These are phyloP conservation scores for Termitomyces sp. DNA, from an alignment of 768 basidiomycete species.

Conservation along the genomic window DNA sequence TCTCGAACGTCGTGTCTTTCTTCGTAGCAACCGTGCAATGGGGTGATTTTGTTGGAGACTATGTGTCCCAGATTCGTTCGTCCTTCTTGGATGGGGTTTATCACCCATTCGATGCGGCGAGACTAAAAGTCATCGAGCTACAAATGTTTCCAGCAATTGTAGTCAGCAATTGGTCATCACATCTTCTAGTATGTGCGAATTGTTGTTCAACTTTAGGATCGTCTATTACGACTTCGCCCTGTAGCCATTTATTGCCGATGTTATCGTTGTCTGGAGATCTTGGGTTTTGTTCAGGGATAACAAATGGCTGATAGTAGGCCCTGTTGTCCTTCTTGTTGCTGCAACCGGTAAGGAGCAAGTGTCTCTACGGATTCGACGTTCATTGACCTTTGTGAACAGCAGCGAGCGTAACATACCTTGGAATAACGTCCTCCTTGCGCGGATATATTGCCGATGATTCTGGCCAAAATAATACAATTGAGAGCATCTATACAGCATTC, in stretches of 20 bases:
- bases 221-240: neutral
- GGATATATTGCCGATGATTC: neutral
- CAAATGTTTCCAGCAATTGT: neutral
- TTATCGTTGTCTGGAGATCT: slow-evolving; percentile 8
- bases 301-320: slow-evolving; percentile 4
- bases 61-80: neutral
- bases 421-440: neutral
- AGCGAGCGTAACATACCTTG: slow-evolving; percentile 2
- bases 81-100: neutral
- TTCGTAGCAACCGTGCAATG: neutral
- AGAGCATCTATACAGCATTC: neutral
- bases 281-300: slow-evolving; percentile 4
- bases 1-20: neutral
- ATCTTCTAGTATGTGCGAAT: neutral
- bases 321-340: slow-evolving; percentile 1
- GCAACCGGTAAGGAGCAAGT: slow-evolving; percentile 1
- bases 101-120: neutral
- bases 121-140: neutral
- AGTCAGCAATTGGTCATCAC: slow-evolving; percentile 2
- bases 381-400: neutral
- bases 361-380: neutral
- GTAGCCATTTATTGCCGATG: slow-evolving; percentile 5
- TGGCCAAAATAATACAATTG: neutral
- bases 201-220: neutral
- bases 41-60: slow-evolving; percentile 1